These are phyloP conservation scores for Ophiostoma pallidulum DNA, from an alignment of 2,329 filamentous ascomycete genomes.

Conservation along the genomic window DNA sequence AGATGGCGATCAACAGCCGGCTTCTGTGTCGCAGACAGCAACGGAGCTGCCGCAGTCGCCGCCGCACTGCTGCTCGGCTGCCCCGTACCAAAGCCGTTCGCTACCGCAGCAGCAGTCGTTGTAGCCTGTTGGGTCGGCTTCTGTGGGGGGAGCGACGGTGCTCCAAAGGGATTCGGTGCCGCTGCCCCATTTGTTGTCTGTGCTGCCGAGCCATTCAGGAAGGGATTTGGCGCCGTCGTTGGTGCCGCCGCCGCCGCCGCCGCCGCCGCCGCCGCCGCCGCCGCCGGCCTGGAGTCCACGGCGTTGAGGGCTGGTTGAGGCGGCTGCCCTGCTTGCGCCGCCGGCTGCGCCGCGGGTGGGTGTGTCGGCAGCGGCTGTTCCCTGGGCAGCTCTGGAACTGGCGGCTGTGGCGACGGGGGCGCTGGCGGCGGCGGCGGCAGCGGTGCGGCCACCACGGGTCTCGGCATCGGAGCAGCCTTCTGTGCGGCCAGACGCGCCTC, in stretches of 20 bases:
- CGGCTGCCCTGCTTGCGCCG: no score
- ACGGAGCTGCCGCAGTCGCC: constrained; percentile 1
- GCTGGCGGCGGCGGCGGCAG: background rate
- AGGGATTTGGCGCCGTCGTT: background rate
- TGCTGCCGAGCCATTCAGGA: background rate
- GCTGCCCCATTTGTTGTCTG: background rate
- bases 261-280: no score
- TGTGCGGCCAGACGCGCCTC: constrained; percentile 26
- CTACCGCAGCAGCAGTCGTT: background rate
- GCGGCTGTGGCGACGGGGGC: background rate
- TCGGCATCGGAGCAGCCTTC: constrained; percentile 23
- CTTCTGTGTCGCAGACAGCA: background rate
- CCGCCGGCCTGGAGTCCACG: no score
- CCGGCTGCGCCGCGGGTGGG: no score
- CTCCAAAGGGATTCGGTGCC: background rate
- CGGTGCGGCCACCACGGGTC: constrained; percentile 10
- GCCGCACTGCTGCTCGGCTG: background rate
- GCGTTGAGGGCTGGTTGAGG: no score
- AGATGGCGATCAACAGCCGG: constrained; percentile 32
- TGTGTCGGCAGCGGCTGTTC: no score
- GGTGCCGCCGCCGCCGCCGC: no score
- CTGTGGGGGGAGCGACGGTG: background rate
- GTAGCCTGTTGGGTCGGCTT: background rate
- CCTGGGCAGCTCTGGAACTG: background rate
- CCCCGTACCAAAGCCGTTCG: background rate